Base-by-base conservation (phyloP, 1,284 basidiomycete species). In the Cutaneotrichosporon cyanovorans region DNA sequence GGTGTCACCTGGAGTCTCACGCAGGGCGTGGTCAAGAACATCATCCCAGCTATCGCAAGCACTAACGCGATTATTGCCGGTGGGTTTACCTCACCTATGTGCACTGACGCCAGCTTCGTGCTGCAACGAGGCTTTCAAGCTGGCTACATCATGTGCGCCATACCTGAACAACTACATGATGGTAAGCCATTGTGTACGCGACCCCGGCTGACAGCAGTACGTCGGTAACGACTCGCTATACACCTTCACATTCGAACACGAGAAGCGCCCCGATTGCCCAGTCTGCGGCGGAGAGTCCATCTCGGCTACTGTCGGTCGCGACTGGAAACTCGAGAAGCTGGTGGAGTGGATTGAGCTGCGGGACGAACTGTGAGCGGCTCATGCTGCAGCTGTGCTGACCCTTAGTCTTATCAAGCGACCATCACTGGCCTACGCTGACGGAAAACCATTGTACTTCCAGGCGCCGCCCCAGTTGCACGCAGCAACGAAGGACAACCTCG, bases 111-210 rank as follows among this genome's bases (percentile, higher is more conserved):
- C 91, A 25, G 92, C 93, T 14, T 87, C 92, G 3, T 98, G 95
- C 73, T 98, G 93, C 64, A 96, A 96, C 59, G 95, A 99, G 73
- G 95, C 95, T 9, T 91, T 98, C 79, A 99, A 99, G 74, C 87
- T 99, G 50, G 93, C 90, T 16, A 98, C 95, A 0, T 87, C 83
- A 51, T 85, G 87, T 21, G 93, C 92, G 0, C 87, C 91, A 2
- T 95, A 83, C 66, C 77, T 99, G 35, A 87, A 96, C 74, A 98
- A 98, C 72, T 99, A 98, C 73, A 97, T 98, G 78, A 91, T 91
- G 86, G 77, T 91, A 38, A 25, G 45, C 35, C n/a, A 19, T 15
- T 34, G 3, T 18, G 3, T 8, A 6, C 0, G 14, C 16, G 2
- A 2, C 21, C 14, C n/a, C 14, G 22, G 36, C 46, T 48, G 34